Conservation (phyloP, 2,329 filamentous ascomycete genomes). For the Penicillium concentricum region DNA sequence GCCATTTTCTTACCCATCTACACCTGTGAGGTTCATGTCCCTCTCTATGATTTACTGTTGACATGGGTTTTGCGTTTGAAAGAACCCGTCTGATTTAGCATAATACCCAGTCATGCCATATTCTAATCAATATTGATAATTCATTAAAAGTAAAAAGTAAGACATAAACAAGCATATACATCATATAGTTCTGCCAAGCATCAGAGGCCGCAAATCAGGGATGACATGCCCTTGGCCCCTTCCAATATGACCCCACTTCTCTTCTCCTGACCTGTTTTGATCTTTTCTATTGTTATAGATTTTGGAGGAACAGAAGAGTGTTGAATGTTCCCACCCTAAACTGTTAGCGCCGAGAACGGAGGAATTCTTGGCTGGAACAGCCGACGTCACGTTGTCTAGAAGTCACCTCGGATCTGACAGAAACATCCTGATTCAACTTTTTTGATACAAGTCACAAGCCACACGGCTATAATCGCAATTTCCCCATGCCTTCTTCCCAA, state of each 20-base stretch:
- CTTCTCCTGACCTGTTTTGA: conserved; percentile 6
- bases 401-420: not conserved
- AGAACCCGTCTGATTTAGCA: conserved; percentile 23
- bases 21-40: conserved; percentile 21
- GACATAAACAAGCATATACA: not conserved
- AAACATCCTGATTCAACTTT: not conserved
- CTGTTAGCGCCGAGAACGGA: not conserved
- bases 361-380: conserved; percentile 1
- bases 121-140: conserved; percentile 6
- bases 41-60: conserved; percentile 21
- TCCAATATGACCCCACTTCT: conserved; percentile 8
- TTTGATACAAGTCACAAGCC: not conserved
- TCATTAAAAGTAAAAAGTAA: not conserved
- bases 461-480: not conserved
- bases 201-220: conserved; percentile 7
- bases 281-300: not conserved
- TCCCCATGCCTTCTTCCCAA: conserved; percentile 66
- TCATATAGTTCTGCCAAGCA: conserved; percentile 9
- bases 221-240: conserved; percentile 1
- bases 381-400: not conserved
- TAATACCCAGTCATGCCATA: conserved; percentile 24
- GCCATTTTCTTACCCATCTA: not conserved
- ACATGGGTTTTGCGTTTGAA: conserved; percentile 16
- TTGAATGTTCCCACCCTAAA: not conserved
- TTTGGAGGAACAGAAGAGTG: not conserved